Base-by-base conservation (phyloP, 225 moss, liverwort and hornwort species). In the Asterella californica region DNA sequence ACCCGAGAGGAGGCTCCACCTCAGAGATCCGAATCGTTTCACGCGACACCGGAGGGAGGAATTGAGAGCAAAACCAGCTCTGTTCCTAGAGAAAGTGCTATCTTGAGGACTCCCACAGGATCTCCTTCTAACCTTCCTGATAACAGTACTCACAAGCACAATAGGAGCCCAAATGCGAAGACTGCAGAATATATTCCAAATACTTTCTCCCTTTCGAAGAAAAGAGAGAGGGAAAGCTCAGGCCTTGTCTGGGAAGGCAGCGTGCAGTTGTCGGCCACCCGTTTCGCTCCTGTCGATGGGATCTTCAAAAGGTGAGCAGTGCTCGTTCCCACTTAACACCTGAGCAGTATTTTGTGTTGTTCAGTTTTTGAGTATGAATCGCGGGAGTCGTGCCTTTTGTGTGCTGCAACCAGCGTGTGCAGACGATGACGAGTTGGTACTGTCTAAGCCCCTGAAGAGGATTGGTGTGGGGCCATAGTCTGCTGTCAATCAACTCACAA, bases 31-130 rank as follows among this genome's bases (percentile, higher is more conserved):
- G 92, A 91, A 76, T 81, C 85, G 75, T 81, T 87, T 19, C 88
- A 82, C 72, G 81, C 80, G 83, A 84, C 88, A 74, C 84, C 87
- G 47, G 90, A 89, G 45, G 80, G 84, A 46, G 86, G 86, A 81
- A 87, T 57, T 15, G 81, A 73, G 36, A 61, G 59, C 9, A 77
- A 59, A 30, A 34, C 33, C 9, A 78, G 75, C n/a, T 11, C 24
- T 25, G 14, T 14, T 25, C 18, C 18, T 5, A 75, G 34, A 36
- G 75, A 75, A 53, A 38, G 22, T 30, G 29, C 17, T 5, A 65
- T 6, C 7, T 50, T 48, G 32, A 48, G 27, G 34, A 68, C 70
- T 2, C 67, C 79, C 6, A 79, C 69, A 29, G 68, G 57, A 24
- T 84, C 77, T 38, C 57, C 67, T 75, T 46, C 79, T 27, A 83